Conservation (phyloP, 73 alveolate genomes). For the Durusdinium trenchii region DNA sequence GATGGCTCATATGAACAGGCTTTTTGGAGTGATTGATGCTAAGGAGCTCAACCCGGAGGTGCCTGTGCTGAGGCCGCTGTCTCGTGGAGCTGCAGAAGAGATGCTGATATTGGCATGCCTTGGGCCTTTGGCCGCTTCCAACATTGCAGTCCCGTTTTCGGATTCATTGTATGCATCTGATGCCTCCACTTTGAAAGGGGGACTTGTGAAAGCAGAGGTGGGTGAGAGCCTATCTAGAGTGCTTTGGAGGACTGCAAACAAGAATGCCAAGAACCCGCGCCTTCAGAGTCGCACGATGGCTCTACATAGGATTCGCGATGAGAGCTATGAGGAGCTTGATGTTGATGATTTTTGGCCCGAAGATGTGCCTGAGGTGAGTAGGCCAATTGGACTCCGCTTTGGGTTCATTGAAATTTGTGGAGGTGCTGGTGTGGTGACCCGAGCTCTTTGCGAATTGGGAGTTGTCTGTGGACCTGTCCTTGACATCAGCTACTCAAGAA, state of each 20-base stretch:
- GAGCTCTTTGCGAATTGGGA: background rate
- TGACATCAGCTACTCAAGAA: background rate
- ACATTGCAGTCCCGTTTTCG: background rate
- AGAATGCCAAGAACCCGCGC: background rate
- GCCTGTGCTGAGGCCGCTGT: background rate
- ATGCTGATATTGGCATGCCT: background rate
- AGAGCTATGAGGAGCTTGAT: background rate
- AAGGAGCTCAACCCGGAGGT: background rate
- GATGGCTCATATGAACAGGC: background rate
- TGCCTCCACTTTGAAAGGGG: background rate
- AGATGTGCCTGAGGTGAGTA: background rate
- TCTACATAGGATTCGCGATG: background rate
- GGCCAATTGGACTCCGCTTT: background rate
- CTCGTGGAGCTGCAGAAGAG: background rate
- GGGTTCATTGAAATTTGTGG: constrained; percentile 27
- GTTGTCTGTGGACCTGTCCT: background rate
- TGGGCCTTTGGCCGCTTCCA: background rate
- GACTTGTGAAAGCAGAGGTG: background rate
- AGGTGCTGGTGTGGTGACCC: background rate
- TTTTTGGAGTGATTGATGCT: background rate
- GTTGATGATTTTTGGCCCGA: background rate
- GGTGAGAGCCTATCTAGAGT: background rate
- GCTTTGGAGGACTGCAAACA: background rate
- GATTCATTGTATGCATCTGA: background rate
- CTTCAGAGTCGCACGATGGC: background rate